Conservation (phyloP, 805 yeast genomes). For the Hanseniaspora opuntiae region DNA sequence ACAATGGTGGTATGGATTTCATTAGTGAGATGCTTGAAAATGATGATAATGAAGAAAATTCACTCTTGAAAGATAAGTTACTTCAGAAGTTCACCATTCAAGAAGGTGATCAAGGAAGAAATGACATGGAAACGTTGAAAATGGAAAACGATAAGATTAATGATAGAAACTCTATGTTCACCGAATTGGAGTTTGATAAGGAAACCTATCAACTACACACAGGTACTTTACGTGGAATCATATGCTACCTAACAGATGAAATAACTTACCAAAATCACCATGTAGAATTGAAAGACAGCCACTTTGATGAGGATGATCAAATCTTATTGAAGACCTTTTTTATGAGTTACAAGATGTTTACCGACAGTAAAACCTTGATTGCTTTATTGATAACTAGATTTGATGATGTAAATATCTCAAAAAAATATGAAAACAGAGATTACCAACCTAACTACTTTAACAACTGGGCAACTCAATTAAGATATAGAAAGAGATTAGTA, state of each 20-base stretch:
- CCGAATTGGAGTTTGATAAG: constrained; percentile 28
- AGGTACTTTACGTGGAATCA: constrained; percentile 18
- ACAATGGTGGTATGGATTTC: constrained; percentile 16
- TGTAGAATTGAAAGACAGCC: constrained; percentile 20
- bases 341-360: constrained; percentile 60
- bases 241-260: constrained; percentile 33
- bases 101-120: background rate
- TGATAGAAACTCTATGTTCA: constrained; percentile 22
- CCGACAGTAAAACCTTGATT: constrained; percentile 50
- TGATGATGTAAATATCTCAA: constrained; percentile 34
- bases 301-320: constrained; percentile 45
- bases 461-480: constrained; percentile 30
- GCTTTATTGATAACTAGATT: constrained; percentile 56
- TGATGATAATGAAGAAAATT: constrained; percentile 20
- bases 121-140: constrained; percentile 13
- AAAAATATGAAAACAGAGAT: constrained; percentile 27
- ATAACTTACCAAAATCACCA: constrained; percentile 53
- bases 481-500: constrained; percentile 52
- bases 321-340: constrained; percentile 63
- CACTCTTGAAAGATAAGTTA: constrained; percentile 25
- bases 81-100: constrained; percentile 11
- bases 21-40: constrained; percentile 12
- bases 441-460: constrained; percentile 1
- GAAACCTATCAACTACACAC: constrained; percentile 20
- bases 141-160: constrained; percentile 4